These are phyloP conservation scores for Phytophthora palmivora DNA, from an alignment of 352 stramenopile genomes.

Conservation along the genomic window DNA sequence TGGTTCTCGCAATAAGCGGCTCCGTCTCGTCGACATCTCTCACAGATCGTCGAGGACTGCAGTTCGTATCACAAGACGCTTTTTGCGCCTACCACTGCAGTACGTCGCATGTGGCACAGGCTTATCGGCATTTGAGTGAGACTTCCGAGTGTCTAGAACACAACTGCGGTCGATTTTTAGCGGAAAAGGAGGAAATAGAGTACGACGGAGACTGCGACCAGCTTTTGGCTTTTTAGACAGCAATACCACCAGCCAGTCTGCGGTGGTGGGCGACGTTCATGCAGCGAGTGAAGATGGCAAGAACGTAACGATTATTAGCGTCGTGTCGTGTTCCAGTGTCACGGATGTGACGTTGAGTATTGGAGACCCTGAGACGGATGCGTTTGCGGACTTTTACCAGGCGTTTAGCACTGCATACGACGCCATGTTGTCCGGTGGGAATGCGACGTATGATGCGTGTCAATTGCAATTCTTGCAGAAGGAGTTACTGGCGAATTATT, in stretches of 20 bases:
- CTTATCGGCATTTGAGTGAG: conserved; percentile 46
- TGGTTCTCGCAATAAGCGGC: conserved; percentile 1
- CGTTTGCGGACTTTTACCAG: conserved; percentile 62
- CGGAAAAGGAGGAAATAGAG: conserved; percentile 5
- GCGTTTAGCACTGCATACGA: conserved; percentile 70
- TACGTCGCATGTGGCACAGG: conserved; percentile 46
- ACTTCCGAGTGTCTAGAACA: conserved; percentile 44
- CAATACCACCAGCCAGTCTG: conserved; percentile 13
- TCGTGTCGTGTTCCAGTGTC: conserved; percentile 52
- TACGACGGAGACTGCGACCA: conserved; percentile 26
- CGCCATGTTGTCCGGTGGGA: conserved; percentile 56
- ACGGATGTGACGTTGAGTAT: conserved; percentile 56
- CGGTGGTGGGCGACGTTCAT: conserved; percentile 40
- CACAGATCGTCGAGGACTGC: conserved; percentile 43
- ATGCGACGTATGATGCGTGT: conserved; percentile 67
- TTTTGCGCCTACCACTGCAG: conserved; percentile 77
- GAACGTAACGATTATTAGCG: conserved; percentile 58
- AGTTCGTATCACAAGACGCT: conserved; percentile 52
- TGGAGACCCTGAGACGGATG: conserved; percentile 48
- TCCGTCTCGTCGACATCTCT: conserved; percentile 7
- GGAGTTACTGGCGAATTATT: conserved; percentile 54
- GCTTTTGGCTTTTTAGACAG: conserved; percentile 37
- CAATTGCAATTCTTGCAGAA: conserved; percentile 76
- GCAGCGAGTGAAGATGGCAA: conserved; percentile 46
- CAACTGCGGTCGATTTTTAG: conserved; percentile 36